Evolutionary conservation across 2,329 filamentous ascomycete genomes (phyloP).

Genomic region (Phyllosticta paracitricarpa): DNA sequence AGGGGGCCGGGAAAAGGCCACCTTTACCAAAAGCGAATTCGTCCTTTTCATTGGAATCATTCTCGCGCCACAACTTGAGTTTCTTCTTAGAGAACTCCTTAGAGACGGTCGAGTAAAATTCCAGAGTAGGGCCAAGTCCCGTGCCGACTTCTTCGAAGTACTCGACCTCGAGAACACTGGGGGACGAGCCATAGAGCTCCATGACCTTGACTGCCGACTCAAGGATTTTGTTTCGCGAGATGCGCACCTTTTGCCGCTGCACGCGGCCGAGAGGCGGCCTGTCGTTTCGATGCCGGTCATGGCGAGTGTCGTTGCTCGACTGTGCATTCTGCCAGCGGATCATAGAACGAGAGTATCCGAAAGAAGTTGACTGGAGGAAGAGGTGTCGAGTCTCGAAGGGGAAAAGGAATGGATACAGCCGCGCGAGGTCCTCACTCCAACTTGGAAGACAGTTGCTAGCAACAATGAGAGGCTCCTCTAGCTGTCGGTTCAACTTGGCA

Average conservation of each 20-base stretch:
- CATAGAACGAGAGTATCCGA: constrained; percentile 96
- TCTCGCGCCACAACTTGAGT: constrained; percentile 91
- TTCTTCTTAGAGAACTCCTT: constrained; percentile 97
- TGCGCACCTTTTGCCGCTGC: constrained; percentile 95
- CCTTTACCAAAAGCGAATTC: constrained; percentile 78
- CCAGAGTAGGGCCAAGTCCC: constrained; percentile 84
- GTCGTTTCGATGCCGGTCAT: constrained; percentile 76
- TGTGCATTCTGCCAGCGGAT: constrained; percentile 92
- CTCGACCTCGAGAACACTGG: constrained; percentile 92
- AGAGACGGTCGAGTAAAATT: constrained; percentile 96
- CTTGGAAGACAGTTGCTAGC: constrained; percentile 91
- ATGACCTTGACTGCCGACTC: constrained; percentile 98
- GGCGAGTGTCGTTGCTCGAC: constrained; percentile 65
- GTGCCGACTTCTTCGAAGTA: constrained; percentile 99
- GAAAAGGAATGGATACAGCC: constrained; percentile 92
- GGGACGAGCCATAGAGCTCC: constrained; percentile 95
- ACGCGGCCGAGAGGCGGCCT: constrained; percentile 82
- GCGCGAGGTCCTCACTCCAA: constrained; percentile 92
- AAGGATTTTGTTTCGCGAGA: constrained; percentile 85
- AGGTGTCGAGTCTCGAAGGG: constrained; percentile 95
- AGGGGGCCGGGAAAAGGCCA: constrained; percentile 84
- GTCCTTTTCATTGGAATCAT: constrained; percentile 59
- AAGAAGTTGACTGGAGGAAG: constrained; percentile 95
- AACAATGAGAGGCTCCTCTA: constrained; percentile 93
- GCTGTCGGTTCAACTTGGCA: constrained; percentile 89